A percentile compares a stretch with the other conserved stretches of the same genome.
Conservation (phyloP, 2,329 filamentous ascomycete genomes). For the Paraconiothyrium brasiliense region DNA sequence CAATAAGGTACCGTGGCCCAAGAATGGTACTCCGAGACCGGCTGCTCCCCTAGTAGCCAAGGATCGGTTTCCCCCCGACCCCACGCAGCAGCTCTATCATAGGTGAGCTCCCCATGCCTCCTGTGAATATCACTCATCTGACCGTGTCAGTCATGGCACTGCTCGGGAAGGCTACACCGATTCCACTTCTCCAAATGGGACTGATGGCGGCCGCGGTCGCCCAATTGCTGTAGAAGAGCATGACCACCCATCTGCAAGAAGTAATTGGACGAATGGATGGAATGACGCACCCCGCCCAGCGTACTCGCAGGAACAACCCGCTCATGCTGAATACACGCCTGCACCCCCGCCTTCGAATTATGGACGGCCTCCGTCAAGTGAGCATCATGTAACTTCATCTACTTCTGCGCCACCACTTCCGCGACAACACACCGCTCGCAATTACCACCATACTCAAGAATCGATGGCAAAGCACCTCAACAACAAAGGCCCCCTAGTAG, state of each 20-base stretch:
- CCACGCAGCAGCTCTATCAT: slow-evolving; percentile 41
- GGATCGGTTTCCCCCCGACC: slow-evolving; percentile 59
- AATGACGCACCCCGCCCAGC: slow-evolving; percentile 33
- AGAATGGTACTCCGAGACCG: slow-evolving; percentile 69
- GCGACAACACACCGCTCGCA: slow-evolving; percentile 41
- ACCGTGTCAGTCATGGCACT: slow-evolving; percentile 25
- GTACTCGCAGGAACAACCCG: slow-evolving; percentile 33
- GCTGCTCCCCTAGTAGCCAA: slow-evolving; percentile 82
- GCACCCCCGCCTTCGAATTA: slow-evolving; percentile 25
- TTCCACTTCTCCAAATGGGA: slow-evolving; percentile 32
- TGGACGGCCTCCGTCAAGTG: slow-evolving; percentile 33
- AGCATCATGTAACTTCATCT: slow-evolving; percentile 33
- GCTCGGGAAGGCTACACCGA: slow-evolving; percentile 48
- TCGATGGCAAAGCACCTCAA: slow-evolving; percentile 39
- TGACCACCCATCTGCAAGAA: slow-evolving; percentile 40
- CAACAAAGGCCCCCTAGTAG: slow-evolving; percentile 30
- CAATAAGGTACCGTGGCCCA: slow-evolving; percentile 79
- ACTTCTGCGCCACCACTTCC: slow-evolving; percentile 27
- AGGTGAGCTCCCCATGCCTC: slow-evolving; percentile 28
- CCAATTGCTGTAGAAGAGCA: slow-evolving; percentile 59
- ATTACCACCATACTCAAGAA: slow-evolving; percentile 43
- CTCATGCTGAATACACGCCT: slow-evolving; percentile 34
- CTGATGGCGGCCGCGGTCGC: slow-evolving; percentile 57
- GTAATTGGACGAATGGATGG: slow-evolving; percentile 35
- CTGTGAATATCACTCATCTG: neutral